Conservation (phyloP, 2,329 filamentous ascomycete species). For the Pseudogymnoascus sp. region DNA sequence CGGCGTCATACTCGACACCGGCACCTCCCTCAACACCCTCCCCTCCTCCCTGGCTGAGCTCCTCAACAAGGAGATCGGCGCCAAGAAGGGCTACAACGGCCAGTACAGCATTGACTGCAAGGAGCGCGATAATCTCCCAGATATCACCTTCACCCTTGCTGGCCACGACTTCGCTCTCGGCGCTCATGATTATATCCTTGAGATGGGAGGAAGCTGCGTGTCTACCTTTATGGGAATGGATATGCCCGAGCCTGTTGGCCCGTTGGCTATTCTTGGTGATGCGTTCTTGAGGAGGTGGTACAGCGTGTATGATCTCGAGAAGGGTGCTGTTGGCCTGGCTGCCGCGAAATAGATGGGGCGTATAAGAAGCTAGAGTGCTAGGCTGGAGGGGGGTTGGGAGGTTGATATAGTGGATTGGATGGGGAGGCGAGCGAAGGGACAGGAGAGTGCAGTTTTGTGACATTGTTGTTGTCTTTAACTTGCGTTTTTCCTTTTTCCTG, state of each 20-base stretch:
- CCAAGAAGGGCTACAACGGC: constrained; percentile 95
- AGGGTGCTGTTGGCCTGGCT: constrained; percentile 80
- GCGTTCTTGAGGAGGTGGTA: constrained; percentile 80
- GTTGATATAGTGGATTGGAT: neutral
- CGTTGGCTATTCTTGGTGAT: constrained; percentile 89
- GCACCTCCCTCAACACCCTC: constrained; percentile 93
- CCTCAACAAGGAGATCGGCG: constrained; percentile 93
- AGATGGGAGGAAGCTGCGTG: constrained; percentile 92
- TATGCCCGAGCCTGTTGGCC: constrained; percentile 71
- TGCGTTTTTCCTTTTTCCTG: neutral
- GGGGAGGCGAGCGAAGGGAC: too few relatives aligned
- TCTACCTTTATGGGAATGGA: constrained; percentile 98
- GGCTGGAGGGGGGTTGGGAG: neutral
- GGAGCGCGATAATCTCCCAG: constrained; percentile 74
- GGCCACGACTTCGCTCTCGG: constrained; percentile 90
- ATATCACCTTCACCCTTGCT: constrained; percentile 81
- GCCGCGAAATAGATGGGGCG: constrained; percentile 54
- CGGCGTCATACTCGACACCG: constrained; percentile 94
- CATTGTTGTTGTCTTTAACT: neutral
- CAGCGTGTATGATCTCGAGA: constrained; percentile 92
- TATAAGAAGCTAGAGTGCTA: neutral
- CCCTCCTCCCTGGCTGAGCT: constrained; percentile 88
- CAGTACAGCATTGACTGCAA: constrained; percentile 91
- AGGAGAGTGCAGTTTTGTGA: neutral
- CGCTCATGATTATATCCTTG: constrained; percentile 88